Evolutionary conservation across 495 filamentous ascomycete species (phyloP).

Genomic region (Xylaria intraflava): DNA sequence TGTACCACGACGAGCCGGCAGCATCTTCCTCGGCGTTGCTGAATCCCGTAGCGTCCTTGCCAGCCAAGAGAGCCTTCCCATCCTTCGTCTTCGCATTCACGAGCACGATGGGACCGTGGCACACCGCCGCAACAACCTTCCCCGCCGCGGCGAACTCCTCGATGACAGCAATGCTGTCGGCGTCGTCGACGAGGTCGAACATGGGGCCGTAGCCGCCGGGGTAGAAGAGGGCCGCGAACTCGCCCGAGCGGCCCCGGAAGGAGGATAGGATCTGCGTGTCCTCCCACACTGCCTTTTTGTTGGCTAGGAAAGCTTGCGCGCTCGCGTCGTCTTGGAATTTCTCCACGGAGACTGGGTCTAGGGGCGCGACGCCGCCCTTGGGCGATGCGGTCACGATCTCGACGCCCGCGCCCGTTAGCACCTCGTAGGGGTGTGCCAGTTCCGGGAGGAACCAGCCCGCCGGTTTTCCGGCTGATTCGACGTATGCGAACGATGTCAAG

Average conservation of each 20-base stretch:
- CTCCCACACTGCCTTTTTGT: constrained; percentile 53
- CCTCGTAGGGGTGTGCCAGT: constrained; percentile 61
- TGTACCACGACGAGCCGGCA: constrained; percentile 34
- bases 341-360: constrained; percentile 60
- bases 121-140: constrained; percentile 61
- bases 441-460: constrained; percentile 71
- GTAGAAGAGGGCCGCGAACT: constrained; percentile 66
- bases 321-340: constrained; percentile 49
- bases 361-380: constrained; percentile 57
- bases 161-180: constrained; percentile 48
- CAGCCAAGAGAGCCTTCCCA: constrained; percentile 48
- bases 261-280: constrained; percentile 49
- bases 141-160: constrained; percentile 53
- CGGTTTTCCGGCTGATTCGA: constrained; percentile 44
- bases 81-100: constrained; percentile 44
- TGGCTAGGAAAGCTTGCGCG: constrained; percentile 46
- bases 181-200: constrained; percentile 56
- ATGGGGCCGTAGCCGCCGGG: constrained; percentile 78
- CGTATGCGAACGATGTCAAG: constrained; percentile 54
- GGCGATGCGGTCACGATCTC: constrained; percentile 60
- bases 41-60: constrained; percentile 59
- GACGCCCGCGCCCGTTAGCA: constrained; percentile 44
- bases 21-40: constrained; percentile 61
- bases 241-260: constrained; percentile 45
- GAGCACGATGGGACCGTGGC: constrained; percentile 61